Conservation (phyloP, 2,329 filamentous ascomycete genomes). For the Cladosporium austrohemisphaericum region DNA sequence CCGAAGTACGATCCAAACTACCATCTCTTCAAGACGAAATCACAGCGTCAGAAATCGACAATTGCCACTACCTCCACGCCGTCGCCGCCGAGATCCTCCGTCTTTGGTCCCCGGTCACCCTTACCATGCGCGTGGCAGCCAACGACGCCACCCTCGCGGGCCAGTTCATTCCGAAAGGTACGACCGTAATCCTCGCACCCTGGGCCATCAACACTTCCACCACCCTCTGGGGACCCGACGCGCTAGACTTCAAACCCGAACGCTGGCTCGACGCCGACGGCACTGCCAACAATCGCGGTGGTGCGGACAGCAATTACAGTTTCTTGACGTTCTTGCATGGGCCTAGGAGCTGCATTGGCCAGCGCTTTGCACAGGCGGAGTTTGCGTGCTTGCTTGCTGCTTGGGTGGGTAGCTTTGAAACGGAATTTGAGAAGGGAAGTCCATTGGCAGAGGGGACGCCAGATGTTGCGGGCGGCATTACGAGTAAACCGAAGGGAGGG, state of each 20-base stretch:
- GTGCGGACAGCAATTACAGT: conserved; percentile 70
- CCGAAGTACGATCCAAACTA: conserved; percentile 48
- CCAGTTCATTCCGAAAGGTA: conserved; percentile 65
- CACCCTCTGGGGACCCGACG: conserved; percentile 72
- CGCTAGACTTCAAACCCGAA: conserved; percentile 71
- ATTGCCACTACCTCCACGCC: conserved; percentile 74
- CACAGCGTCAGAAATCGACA: conserved; percentile 60
- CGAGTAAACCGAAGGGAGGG: conserved; percentile 68
- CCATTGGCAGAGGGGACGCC: conserved; percentile 47
- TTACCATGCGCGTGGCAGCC: conserved; percentile 64
- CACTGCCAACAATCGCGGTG: conserved; percentile 60
- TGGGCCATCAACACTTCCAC: conserved; percentile 67
- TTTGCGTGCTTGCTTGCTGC: conserved; percentile 78
- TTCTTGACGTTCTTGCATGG: conserved; percentile 83
- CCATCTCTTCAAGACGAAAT: conserved; percentile 44
- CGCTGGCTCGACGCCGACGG: conserved; percentile 62
- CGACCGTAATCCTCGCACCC: conserved; percentile 61
- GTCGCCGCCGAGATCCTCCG: conserved; percentile 75
- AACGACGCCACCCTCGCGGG: conserved; percentile 63
- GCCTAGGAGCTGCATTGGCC: conserved; percentile 79
- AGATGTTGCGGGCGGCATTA: conserved; percentile 66
- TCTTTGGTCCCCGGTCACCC: conserved; percentile 65
- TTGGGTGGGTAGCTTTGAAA: conserved; percentile 71
- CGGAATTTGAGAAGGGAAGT: conserved; percentile 58
- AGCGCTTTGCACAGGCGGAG: conserved; percentile 75